Base-by-base conservation (phyloP, 306 rosid species). In the Citrullus colocynthis region DNA sequence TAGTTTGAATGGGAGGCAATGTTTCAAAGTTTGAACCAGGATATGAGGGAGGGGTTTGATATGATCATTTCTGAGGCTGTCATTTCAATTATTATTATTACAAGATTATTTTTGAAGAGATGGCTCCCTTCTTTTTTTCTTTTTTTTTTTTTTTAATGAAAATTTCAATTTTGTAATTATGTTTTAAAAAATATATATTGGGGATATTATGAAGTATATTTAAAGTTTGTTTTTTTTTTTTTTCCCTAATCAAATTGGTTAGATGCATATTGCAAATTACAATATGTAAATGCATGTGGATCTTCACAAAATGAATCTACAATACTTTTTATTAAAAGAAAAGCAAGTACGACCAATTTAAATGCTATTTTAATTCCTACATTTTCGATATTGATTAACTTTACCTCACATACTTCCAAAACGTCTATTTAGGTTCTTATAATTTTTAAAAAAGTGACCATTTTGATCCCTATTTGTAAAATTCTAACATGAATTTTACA, bases 1-100 rank as follows among this genome's bases (percentile, higher is more conserved):
- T 88, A 86, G 98, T 89, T 87, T 89, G 97, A 96, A 89, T 39
- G 81, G 93, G 97, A 83, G 85, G 93, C 99, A 96, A 20, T 84
- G 74, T 57, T 96, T 96, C 99, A 91, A 89, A 90, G 92, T 84
- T 87, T 83, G 72, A 84, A 83, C 86, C 96, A 80, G 79, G 82
- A 90, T 82, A 86, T 86, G 77, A 83, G 96, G 93, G 82, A 84
- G 36, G 36, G 4, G 32, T 66, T 85, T 64, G 81, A 55, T 76
- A 78, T 54, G 58, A 79, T 76, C 70, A 52, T 52, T 17, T 55
- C 9, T 73, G 2, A 73, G 60, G 9, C 61, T 73, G 77, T 71
- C 76, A 44, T 24, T 71, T 48, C 58, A 45, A 71, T 71, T 69
- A 44, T 41, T 17, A 69, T 69, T 69, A 21, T 41, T 18, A 9